phyloP scores from a whole-genome alignment of 495 filamentous ascomycete genomes.

The Penicillium antarcticum region DNA sequence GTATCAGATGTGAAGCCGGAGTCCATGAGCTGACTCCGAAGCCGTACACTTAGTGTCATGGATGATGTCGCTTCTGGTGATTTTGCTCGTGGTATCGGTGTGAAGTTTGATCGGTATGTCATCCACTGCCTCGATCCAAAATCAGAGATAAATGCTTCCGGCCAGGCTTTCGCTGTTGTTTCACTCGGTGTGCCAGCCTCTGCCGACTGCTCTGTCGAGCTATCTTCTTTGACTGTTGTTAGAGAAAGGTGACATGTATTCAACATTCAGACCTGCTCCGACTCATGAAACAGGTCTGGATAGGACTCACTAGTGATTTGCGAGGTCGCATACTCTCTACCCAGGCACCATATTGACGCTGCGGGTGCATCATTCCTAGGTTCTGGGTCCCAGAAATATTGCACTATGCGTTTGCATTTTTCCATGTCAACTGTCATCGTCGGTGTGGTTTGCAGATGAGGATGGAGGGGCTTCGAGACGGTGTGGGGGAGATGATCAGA shows the following conservation, averaged over 20 bases:
- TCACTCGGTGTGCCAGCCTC: conserved; percentile 20
- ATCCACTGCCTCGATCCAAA: conserved; percentile 95
- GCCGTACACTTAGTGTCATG: conserved; percentile 80
- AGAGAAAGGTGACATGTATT: not conserved
- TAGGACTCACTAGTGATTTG: conserved; percentile 11
- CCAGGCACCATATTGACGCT: conserved; percentile 84
- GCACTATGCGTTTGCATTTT: conserved; percentile 76
- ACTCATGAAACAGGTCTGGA: not conserved
- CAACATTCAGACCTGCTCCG: too few species aligned
- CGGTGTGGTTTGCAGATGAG: conserved; percentile 2
- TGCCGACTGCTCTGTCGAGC: not conserved
- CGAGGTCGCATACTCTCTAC: conserved; percentile 59
- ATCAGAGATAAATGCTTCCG: conserved; percentile 79
- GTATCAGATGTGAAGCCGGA: conserved; percentile 91
- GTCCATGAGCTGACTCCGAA: conserved; percentile 78
- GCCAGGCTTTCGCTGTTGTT: conserved; percentile 63
- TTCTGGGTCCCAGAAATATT: conserved; percentile 94
- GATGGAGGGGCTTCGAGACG: not conserved
- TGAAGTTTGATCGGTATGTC: conserved; percentile 89
- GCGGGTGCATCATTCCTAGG: conserved; percentile 74
- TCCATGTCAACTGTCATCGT: conserved; percentile 61
- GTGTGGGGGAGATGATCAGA: not conserved
- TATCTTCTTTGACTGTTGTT: conserved; percentile 1
- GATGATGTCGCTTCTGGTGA: conserved; percentile 64
- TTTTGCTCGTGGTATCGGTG: conserved; percentile 73